phyloP scores from a whole-genome alignment of 2,329 filamentous ascomycete species.

The Arachnomyces sp. region DNA sequence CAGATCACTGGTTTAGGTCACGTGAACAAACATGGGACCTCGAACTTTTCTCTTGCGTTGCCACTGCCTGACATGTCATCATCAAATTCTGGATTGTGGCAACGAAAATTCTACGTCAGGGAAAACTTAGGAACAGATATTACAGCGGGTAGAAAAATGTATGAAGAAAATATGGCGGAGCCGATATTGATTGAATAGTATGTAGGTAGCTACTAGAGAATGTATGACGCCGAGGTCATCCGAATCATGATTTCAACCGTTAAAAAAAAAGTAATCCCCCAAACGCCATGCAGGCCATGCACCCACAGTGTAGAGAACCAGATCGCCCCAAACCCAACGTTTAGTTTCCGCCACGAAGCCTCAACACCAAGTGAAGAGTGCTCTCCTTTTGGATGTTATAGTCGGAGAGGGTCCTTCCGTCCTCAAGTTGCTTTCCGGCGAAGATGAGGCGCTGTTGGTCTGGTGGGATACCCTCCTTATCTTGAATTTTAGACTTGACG shows the following conservation, averaged over 20 bases:
- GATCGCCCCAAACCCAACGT: constrained; percentile 10
- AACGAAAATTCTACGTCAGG: too few relatives aligned
- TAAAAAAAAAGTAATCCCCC: constrained; percentile 9
- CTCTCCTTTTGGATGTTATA: constrained; percentile 57
- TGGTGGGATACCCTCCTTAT: constrained; percentile 71
- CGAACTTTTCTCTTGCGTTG: too few relatives aligned
- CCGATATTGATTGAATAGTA: too few relatives aligned
- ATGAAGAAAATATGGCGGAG: constrained; percentile 14
- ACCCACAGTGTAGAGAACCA: constrained; percentile 19
- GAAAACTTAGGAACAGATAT: constrained; percentile 14
- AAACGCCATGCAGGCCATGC: constrained; percentile 31
- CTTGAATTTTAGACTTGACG: constrained; percentile 66
- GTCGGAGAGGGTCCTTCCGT: constrained; percentile 44
- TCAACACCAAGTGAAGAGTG: constrained; percentile 57
- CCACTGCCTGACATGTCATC: too few relatives aligned
- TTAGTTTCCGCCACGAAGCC: constrained; percentile 48
- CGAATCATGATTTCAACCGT: background rate
- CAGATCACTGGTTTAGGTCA: too few relatives aligned
- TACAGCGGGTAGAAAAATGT: constrained; percentile 16
- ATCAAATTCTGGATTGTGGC: too few relatives aligned
- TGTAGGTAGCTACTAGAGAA: background rate
- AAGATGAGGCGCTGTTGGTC: constrained; percentile 66
- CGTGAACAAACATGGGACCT: too few relatives aligned
- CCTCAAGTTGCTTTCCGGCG: constrained; percentile 58
- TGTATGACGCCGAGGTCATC: background rate